Evolutionary conservation across 306 rosid species (phyloP), one percentile per base, ranked within the genome.

Genomic region (Hylodesmum podocarpum): DNA sequence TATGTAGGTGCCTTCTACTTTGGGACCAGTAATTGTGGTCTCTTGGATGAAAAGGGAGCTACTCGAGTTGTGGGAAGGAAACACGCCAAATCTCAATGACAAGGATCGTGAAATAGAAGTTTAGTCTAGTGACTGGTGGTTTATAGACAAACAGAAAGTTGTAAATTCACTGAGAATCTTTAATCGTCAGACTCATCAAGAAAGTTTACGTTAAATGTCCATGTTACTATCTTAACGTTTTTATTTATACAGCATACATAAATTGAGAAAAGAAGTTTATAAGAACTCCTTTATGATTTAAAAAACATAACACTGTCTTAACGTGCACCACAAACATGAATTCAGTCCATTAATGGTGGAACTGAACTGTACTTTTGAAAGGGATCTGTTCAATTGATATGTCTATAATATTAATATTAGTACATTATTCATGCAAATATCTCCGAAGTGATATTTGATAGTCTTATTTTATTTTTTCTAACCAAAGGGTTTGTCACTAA

Each of bases 1-100:
- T 65, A 70, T 84, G 83, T 72, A 91, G 99, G 98, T 96, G 69
- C 99, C 99, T 64, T 96, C 94, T 16, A 96, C 99, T 22, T 66
- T 96, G 78, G 98, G 99, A 66, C 99, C 98, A 21, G 92, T 96
- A 29, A 16, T 96, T 24, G 76, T 84, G 54, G 72, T 84, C 36
- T 89, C 98, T 49, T 92, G 98, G 98, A 72, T 88, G 27, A 86
- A 92, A 80, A 89, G 88, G 85, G 99, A 96, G 71, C 84, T 96
- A 40, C 72, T 68, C 28, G 99, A 96, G 83, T 80, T 96, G 58
- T 96, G 99, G 98, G 98, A 96, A 81, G 98, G 97, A 58, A 83
- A 81, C 40, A 46, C 78, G 70, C 90, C 84, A 31, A 91, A 29
- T 83, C 19, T 71, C 70, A 86, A 75, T 3, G 98, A 91, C 41